Conservation (phyloP, 2,329 filamentous ascomycete species). For the Fusarium albidum region DNA sequence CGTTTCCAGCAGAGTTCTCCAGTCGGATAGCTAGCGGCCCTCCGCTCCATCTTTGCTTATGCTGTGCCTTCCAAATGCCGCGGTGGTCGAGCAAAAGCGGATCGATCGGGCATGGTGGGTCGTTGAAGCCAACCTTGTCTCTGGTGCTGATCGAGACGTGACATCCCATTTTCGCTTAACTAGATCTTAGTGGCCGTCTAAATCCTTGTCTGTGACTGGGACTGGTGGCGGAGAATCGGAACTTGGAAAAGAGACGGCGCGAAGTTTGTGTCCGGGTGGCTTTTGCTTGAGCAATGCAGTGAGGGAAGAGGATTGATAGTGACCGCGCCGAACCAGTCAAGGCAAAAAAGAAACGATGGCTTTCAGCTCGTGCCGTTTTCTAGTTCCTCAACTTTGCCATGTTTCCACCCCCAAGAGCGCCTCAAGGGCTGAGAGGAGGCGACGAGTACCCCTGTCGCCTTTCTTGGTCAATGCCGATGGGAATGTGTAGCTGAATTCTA, state of each 20-base stretch:
- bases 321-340: conserved; percentile 14
- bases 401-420: neutral
- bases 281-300: conserved; percentile 13
- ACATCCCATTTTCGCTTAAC: conserved; percentile 24
- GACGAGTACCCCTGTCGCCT: conserved; percentile 15
- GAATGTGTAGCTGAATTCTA: conserved; percentile 27
- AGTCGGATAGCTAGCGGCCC: conserved; percentile 1
- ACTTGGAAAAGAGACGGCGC: conserved; percentile 9
- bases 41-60: conserved; percentile 14
- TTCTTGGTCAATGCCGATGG: conserved; percentile 11
- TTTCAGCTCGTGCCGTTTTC: conserved; percentile 17
- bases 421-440: neutral
- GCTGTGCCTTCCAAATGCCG: conserved; percentile 11
- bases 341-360: conserved; percentile 23
- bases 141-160: conserved; percentile 11
- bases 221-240: conserved; percentile 9
- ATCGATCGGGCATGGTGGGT: conserved; percentile 24
- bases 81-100: conserved; percentile 3
- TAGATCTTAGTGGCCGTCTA: conserved; percentile 35
- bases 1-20: conserved; percentile 3
- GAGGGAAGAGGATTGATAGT: conserved; percentile 13
- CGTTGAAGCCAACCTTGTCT: no score
- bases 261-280: conserved; percentile 25
- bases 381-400: conserved; percentile 7
- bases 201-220: conserved; percentile 6